A percentile compares a stretch with the other conserved stretches of the same genome.
These are phyloP conservation scores for Mycena alexandri DNA, from an alignment of 768 basidiomycete species.

Conservation along the genomic window DNA sequence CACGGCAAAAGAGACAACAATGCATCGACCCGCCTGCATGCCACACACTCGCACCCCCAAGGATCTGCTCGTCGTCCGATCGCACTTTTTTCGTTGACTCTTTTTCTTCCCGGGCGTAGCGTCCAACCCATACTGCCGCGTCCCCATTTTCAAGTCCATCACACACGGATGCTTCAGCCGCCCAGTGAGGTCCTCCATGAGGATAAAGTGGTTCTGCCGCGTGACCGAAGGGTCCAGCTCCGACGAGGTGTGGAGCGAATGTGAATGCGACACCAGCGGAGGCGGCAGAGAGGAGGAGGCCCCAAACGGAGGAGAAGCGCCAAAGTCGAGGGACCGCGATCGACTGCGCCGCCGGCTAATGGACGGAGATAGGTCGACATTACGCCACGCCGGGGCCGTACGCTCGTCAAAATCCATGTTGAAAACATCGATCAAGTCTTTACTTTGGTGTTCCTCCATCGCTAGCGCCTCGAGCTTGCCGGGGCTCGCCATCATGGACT, in stretches of 20 bases:
- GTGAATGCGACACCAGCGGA: not conserved
- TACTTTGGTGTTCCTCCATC: slow-evolving; percentile 50
- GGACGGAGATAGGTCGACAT: slow-evolving; percentile 47
- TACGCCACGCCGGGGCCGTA: slow-evolving; percentile 36
- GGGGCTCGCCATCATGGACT: slow-evolving; percentile 59
- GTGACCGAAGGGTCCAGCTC: slow-evolving; percentile 66
- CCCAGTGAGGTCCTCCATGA: slow-evolving; percentile 99
- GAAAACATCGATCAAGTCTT: slow-evolving; percentile 52
- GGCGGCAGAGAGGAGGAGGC: slow-evolving; percentile 35
- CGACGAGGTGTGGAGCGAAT: slow-evolving; percentile 44
- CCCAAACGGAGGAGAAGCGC: slow-evolving; percentile 36
- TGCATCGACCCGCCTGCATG: slow-evolving; percentile 85
- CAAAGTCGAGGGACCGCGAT: slow-evolving; percentile 53
- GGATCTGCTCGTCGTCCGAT: slow-evolving; percentile 91
- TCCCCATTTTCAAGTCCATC: slow-evolving; percentile 99
- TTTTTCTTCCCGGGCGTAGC: slow-evolving; percentile 94
- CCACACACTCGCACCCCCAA: slow-evolving; percentile 96
- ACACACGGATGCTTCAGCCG: slow-evolving; percentile 93
- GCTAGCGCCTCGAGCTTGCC: slow-evolving; percentile 52
- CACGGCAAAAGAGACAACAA: slow-evolving; percentile 26
- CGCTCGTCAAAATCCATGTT: slow-evolving; percentile 57
- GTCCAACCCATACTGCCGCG: slow-evolving; percentile 97
- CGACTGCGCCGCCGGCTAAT: slow-evolving; percentile 60
- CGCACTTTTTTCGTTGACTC: slow-evolving; percentile 98
- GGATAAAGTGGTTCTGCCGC: slow-evolving; percentile 96